Conservation (phyloP, 495 filamentous ascomycete species). For the Neurospora cerealis region DNA sequence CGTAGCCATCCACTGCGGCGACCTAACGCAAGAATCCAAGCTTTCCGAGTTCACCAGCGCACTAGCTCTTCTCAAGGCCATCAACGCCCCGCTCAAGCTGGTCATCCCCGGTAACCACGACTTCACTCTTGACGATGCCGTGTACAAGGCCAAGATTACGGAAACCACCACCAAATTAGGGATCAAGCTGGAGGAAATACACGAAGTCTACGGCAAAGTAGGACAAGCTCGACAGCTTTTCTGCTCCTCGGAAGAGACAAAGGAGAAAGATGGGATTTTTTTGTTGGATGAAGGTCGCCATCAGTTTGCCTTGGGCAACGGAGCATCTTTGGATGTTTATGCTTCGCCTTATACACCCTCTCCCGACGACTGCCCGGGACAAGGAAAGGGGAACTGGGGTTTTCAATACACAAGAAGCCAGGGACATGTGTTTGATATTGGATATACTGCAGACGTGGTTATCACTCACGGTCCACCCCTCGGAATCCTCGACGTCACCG, state of each 20-base stretch:
- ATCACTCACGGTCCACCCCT: neutral
- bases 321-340: slow-evolving; percentile 53
- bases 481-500: neutral
- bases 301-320: slow-evolving; percentile 43
- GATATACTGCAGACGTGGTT: neutral
- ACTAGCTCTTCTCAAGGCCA: slow-evolving; percentile 38
- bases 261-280: neutral
- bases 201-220: neutral
- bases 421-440: neutral
- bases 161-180: neutral
- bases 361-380: slow-evolving; percentile 18
- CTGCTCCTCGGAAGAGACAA: neutral
- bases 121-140: slow-evolving; percentile 47
- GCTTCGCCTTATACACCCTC: slow-evolving; percentile 60
- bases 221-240: neutral
- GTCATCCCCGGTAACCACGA: slow-evolving; percentile 73
- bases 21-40: slow-evolving; percentile 52
- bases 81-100: slow-evolving; percentile 54
- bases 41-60: slow-evolving; percentile 39
- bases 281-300: neutral
- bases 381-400: neutral
- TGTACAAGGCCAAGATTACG: neutral
- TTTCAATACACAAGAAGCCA: slow-evolving; percentile 8
- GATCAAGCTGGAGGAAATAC: neutral
- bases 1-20: slow-evolving; percentile 58